phyloP scores from a whole-genome alignment of 352 stramenopile species.

The Pythium folliculosum region DNA sequence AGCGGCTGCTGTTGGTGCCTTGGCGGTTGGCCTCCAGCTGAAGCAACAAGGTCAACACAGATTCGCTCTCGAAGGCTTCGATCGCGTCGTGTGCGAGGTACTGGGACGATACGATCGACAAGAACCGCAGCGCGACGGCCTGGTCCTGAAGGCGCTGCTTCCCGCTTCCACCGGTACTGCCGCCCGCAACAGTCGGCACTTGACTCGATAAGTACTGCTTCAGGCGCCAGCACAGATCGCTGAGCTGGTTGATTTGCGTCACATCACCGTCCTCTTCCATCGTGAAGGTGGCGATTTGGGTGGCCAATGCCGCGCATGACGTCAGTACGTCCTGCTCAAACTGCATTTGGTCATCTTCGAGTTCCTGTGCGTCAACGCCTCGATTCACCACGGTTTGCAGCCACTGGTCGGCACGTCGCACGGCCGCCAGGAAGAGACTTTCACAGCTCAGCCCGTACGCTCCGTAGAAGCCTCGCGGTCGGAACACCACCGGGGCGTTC shows the following conservation, averaged over 20 bases:
- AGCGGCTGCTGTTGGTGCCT: constrained; percentile 24
- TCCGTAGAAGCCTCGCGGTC: constrained; percentile 20
- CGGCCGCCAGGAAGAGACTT: constrained; percentile 9
- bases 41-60: constrained; percentile 18
- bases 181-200: not conserved
- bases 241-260: constrained; percentile 17
- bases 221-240: constrained; percentile 20
- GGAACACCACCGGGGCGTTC: constrained; percentile 16
- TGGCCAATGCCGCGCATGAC: constrained; percentile 11
- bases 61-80: constrained; percentile 21
- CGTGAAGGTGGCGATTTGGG: constrained; percentile 24
- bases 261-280: constrained; percentile 29
- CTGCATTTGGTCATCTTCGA: constrained; percentile 29
- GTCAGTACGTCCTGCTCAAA: constrained; percentile 22
- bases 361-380: not conserved
- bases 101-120: constrained; percentile 26
- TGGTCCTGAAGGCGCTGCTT: constrained; percentile 21
- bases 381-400: not conserved
- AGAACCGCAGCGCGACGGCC: constrained; percentile 23
- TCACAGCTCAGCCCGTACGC: constrained; percentile 8
- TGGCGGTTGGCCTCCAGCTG: constrained; percentile 19
- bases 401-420: constrained; percentile 17
- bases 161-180: not conserved
- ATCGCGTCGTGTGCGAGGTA: constrained; percentile 20
- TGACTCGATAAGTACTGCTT: constrained; percentile 13